Conservation (phyloP, 2,329 filamentous ascomycete species). For the Penicillium hesseltinei region DNA sequence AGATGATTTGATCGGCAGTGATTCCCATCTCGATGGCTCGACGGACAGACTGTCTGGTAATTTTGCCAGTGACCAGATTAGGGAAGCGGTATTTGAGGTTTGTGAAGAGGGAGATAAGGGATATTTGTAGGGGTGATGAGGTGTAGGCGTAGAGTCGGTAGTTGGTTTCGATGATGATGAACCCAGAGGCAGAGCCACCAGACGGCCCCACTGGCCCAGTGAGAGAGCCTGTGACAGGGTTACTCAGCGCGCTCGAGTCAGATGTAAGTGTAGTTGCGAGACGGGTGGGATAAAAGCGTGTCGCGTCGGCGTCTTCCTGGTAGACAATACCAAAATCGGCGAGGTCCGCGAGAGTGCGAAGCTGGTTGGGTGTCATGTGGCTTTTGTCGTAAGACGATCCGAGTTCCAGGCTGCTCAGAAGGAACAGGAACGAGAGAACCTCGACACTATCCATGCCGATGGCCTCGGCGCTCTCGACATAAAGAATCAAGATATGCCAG, state of each 20-base stretch:
- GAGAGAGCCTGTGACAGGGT: conserved; percentile 67
- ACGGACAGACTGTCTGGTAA: conserved; percentile 85
- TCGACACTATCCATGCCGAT: conserved; percentile 84
- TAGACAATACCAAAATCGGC: conserved; percentile 93
- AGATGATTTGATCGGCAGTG: conserved; percentile 91
- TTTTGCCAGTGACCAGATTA: conserved; percentile 87
- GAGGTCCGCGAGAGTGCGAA: conserved; percentile 85
- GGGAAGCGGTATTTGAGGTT: conserved; percentile 87
- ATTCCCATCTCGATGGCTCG: conserved; percentile 87
- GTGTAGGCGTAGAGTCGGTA: conserved; percentile 98
- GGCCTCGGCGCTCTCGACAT: conserved; percentile 77
- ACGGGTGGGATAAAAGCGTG: conserved; percentile 79
- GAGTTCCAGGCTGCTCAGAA: conserved; percentile 88
- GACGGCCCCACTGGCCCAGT: conserved; percentile 33
- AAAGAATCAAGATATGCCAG: conserved; percentile 91
- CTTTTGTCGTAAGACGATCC: conserved; percentile 87
- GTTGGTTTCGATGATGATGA: conserved; percentile 96
- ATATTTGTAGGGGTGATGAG: conserved; percentile 87
- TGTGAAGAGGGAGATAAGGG: conserved; percentile 85
- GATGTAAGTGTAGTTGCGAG: conserved; percentile 89
- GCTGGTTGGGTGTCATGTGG: conserved; percentile 76
- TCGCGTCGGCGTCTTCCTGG: conserved; percentile 47
- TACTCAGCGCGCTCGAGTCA: conserved; percentile 69
- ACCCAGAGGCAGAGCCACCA: conserved; percentile 54
- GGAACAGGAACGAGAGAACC: conserved; percentile 92